Conservation (phyloP, 1,139 yeast genomes). For the Trichomonascaceae sp. region DNA sequence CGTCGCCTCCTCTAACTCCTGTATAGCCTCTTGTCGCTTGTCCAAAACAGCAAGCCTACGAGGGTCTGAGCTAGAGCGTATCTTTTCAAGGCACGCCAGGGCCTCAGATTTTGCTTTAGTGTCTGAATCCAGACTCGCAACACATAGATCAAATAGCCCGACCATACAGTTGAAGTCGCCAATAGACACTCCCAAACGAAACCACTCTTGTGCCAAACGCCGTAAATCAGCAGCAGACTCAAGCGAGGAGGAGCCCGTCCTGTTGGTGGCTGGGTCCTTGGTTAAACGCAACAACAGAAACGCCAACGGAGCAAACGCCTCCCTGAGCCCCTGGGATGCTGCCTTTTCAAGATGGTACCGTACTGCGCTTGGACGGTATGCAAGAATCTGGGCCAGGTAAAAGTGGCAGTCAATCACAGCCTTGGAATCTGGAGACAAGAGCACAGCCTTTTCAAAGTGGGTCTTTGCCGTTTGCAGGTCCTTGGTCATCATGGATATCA, state of each 20-base stretch:
- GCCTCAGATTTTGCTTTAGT: no score
- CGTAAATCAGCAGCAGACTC: background rate
- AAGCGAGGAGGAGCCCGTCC: background rate
- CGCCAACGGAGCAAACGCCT: conserved; percentile 66
- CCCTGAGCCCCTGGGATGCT: conserved; percentile 64
- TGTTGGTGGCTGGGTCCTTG: conserved; percentile 29
- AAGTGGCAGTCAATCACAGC: conserved; percentile 59
- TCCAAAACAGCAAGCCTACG: background rate
- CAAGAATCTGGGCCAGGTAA: conserved; percentile 57
- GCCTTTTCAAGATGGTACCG: conserved; percentile 62
- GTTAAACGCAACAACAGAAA: conserved; percentile 47
- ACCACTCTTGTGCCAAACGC: conserved; percentile 65
- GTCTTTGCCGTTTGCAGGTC: conserved; percentile 31
- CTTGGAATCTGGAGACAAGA: conserved; percentile 13
- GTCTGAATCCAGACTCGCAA: no score
- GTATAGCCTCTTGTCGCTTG: background rate
- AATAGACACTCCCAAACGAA: conserved; percentile 62
- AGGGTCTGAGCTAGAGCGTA: background rate
- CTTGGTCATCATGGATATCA: conserved; percentile 43
- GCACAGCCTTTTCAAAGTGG: conserved; percentile 49
- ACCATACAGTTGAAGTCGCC: conserved; percentile 46
- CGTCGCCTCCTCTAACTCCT: background rate
- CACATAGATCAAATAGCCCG: conserved; percentile 74
- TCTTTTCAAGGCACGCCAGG: background rate
- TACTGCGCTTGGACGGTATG: conserved; percentile 27